A percentile compares a stretch with the other conserved stretches of the same genome.
Evolutionary conservation across 2,329 filamentous ascomycete species (phyloP).

Genomic region (Polytolypa hystricis): DNA sequence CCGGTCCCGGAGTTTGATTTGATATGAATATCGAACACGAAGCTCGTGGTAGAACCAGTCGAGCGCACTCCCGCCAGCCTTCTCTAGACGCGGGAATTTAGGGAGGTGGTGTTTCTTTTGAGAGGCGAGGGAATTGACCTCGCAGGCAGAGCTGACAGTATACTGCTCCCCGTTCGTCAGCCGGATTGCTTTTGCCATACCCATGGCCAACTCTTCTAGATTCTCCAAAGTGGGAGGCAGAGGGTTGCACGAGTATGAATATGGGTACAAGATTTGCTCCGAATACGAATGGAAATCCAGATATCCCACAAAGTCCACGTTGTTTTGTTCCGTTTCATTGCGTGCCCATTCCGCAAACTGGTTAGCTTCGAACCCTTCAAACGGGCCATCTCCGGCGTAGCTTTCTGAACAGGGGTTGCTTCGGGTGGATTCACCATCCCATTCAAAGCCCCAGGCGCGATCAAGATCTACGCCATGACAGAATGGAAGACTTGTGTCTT

Average conservation of each 20-base stretch:
- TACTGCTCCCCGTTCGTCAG: slow-evolving; percentile 66
- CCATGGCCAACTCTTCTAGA: slow-evolving; percentile 77
- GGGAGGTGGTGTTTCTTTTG: slow-evolving; percentile 17
- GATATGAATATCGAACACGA: slow-evolving; percentile 72
- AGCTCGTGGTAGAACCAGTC: slow-evolving; percentile 95
- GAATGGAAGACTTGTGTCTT: slow-evolving; percentile 68
- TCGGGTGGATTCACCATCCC: slow-evolving; percentile 57
- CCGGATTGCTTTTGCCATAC: slow-evolving; percentile 79
- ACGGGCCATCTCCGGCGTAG: slow-evolving; percentile 72
- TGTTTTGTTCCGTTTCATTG: slow-evolving; percentile 61
- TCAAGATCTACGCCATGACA: slow-evolving; percentile 86
- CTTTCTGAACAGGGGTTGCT: slow-evolving; percentile 83
- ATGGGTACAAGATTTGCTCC: slow-evolving; percentile 88
- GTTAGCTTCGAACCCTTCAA: slow-evolving; percentile 70
- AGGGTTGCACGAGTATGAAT: slow-evolving; percentile 68
- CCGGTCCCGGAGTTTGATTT: slow-evolving; percentile 84
- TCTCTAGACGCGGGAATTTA: slow-evolving; percentile 51
- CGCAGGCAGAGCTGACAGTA: slow-evolving; percentile 72
- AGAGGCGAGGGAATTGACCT: slow-evolving; percentile 52
- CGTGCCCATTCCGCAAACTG: slow-evolving; percentile 70
- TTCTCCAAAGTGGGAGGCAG: slow-evolving; percentile 82
- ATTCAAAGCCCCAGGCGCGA: slow-evolving; percentile 72
- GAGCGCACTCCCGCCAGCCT: slow-evolving; percentile 71
- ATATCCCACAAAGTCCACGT: slow-evolving; percentile 69
- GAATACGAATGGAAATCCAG: slow-evolving; percentile 91